Base-by-base conservation (phyloP, 192 early-diverging fungal genomes). In the Coemansia sp. region DNA sequence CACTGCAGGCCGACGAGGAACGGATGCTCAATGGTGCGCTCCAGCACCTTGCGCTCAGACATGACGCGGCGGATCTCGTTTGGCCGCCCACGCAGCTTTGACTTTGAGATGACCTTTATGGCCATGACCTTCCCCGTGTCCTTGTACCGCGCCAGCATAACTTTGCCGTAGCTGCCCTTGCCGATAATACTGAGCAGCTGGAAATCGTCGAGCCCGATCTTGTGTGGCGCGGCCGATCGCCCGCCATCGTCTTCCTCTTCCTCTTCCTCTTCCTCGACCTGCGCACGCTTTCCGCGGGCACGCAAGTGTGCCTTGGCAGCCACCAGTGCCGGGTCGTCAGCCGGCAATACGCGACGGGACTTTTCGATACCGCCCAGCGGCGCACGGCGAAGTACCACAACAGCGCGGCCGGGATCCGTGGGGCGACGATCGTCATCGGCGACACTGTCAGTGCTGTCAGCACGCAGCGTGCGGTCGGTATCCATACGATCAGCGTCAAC, bases 111-210 rank as follows among this genome's bases (percentile, higher is more conserved):
- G 5, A 99, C 95, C 72, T 99, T 99, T 81, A 99, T 97, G 6
- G 94, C 97, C 75, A 93, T 97, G 12, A 94, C 83, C 27, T 89
- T 85, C 63, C 87, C 84, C 38, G 85, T 83, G 52, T 81, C 48
- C 69, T 91, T 92, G 63, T 99, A 95, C 74, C 97, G 93, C 3
- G 95, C 93, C 53, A 99, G 84, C 91, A 99, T 95, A 18, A 98
- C 95, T 83, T 99, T 99, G 70, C 97, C 97, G 86, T 97, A 99
- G 82, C 97, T 98, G 52, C 97, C 97, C 73, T 95, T 97, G 59
- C 97, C 97, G 11, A 99, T 81, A 2, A 99, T 95, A 18, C 94
- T 91, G 53, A 95, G 64, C 54, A 99, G 94, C 58, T 87, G 90
- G 62, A 99, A 99, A 67, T 99, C 95, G 48, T 96, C 91, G 18